Percentiles rank a stretch among this genome's conserved stretches.
phyloP scores from a whole-genome alignment of 2,329 filamentous ascomycete genomes.

The Colletotrichum navitas region DNA sequence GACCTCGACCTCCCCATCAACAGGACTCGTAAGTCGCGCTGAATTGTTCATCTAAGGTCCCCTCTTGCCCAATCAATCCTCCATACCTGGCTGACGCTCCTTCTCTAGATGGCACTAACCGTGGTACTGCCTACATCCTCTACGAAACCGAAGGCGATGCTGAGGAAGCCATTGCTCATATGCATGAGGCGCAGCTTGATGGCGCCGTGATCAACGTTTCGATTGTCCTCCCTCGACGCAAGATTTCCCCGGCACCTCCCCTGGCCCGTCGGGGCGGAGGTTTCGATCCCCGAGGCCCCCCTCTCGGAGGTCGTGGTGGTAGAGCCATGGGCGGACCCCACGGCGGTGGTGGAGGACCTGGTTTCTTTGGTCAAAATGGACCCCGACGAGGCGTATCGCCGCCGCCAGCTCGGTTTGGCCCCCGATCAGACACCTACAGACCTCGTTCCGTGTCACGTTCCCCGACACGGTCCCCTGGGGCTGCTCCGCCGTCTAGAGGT shows the following conservation, averaged over 20 bases:
- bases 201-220: conserved; percentile 86
- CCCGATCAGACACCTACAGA: conserved; percentile 70
- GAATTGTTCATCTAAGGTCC: neutral
- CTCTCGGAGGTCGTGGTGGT: conserved; percentile 47
- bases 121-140: conserved; percentile 93
- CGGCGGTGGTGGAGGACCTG: conserved; percentile 52
- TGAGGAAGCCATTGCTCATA: conserved; percentile 90
- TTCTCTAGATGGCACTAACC: conserved; percentile 81
- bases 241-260: conserved; percentile 85
- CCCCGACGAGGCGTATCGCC: conserved; percentile 54
- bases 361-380: conserved; percentile 52
- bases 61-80: conserved; percentile 1
- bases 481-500: conserved; percentile 47
- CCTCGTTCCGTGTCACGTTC: conserved; percentile 69
- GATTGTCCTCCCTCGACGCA: conserved; percentile 86
- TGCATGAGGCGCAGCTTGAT: conserved; percentile 98
- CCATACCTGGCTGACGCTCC: conserved; percentile 38
- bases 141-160: conserved; percentile 83
- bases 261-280: conserved; percentile 73
- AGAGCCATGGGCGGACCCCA: conserved; percentile 44
- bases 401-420: conserved; percentile 55
- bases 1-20: conserved; percentile 94
- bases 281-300: conserved; percentile 67
- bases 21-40: conserved; percentile 53
- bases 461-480: conserved; percentile 56